Conservation (phyloP, 2,329 filamentous ascomycete genomes). For the Pseudocercospora musae region DNA sequence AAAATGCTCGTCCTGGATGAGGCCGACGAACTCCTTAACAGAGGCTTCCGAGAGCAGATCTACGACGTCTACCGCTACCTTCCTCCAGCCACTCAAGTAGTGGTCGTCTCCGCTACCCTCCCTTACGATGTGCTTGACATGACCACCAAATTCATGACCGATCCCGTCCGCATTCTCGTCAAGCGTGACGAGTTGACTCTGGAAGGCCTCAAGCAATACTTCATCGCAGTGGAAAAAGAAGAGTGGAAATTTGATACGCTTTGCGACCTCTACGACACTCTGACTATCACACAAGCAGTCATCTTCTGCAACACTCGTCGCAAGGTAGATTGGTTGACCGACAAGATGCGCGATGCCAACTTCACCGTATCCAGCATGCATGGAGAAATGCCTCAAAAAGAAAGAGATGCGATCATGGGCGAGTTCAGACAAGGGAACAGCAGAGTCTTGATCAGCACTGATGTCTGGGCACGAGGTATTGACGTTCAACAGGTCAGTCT, state of each 20-base stretch:
- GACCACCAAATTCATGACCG: constrained; percentile 99
- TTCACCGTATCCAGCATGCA: constrained; percentile 99
- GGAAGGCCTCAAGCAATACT: constrained; percentile 97
- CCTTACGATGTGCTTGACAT: constrained; percentile 98
- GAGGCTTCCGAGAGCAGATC: constrained; percentile 96
- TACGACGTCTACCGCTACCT: constrained; percentile 98
- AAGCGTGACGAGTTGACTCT: constrained; percentile 98
- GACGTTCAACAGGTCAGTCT: constrained; percentile 97
- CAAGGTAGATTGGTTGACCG: constrained; percentile 99
- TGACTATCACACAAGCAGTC: constrained; percentile 97
- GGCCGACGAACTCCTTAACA: constrained; percentile 78
- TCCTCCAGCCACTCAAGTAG: constrained; percentile 95
- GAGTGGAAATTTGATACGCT: constrained; percentile 99
- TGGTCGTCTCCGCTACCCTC: constrained; percentile 92
- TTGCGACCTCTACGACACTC: constrained; percentile 96
- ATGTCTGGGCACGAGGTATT: constrained; percentile 97
- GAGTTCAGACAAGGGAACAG: constrained; percentile 97
- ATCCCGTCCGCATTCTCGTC: constrained; percentile 91
- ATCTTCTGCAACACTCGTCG: constrained; percentile 99
- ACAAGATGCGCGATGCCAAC: constrained; percentile 98
- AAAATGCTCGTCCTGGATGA: constrained; percentile 77
- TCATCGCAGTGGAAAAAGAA: constrained; percentile 98
- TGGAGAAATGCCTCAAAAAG: constrained; percentile 97
- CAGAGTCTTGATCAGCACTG: constrained; percentile 92
- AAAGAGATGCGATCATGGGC: constrained; percentile 98